These are phyloP conservation scores for Zygoascus bituminiphila DNA, from an alignment of 805 yeast species.

Conservation along the genomic window DNA sequence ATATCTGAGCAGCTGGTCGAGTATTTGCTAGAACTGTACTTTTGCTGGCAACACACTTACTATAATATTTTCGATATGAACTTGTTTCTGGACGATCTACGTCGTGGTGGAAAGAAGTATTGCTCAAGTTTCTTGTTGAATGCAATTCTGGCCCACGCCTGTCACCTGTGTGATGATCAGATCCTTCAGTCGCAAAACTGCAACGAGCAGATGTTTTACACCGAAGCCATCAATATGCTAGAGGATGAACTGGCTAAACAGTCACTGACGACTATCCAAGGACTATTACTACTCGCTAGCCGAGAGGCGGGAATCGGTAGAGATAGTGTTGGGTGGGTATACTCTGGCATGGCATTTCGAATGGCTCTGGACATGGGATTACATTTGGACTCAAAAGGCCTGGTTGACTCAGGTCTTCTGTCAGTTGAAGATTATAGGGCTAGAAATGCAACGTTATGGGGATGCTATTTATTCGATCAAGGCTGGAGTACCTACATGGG, in stretches of 20 bases:
- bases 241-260: constrained; percentile 12
- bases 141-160: constrained; percentile 15
- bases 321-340: constrained; percentile 18
- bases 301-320: constrained; percentile 17
- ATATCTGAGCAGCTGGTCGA: constrained; percentile 6
- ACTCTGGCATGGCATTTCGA: constrained; percentile 18
- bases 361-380: constrained; percentile 19
- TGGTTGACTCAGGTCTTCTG: constrained; percentile 12
- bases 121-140: constrained; percentile 15
- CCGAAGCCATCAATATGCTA: constrained; percentile 12
- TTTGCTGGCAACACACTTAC: constrained; percentile 18
- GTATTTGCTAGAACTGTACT: constrained; percentile 15
- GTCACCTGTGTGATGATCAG: constrained; percentile 13
- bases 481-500: constrained; percentile 19
- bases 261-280: constrained; percentile 16
- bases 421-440: constrained; percentile 12
- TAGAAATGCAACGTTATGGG: constrained; percentile 18
- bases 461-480: constrained; percentile 17
- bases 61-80: constrained; percentile 15
- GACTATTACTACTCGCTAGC: constrained; percentile 13
- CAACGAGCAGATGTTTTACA: constrained; percentile 16
- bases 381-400: constrained; percentile 14
- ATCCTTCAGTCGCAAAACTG: constrained; percentile 12
- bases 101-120: constrained; percentile 11
- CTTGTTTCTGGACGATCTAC: constrained; percentile 14